A percentile compares a stretch with the other conserved stretches of the same genome.
Conservation (phyloP, 2,329 filamentous ascomycete genomes). For the Aspergillus sp. region DNA sequence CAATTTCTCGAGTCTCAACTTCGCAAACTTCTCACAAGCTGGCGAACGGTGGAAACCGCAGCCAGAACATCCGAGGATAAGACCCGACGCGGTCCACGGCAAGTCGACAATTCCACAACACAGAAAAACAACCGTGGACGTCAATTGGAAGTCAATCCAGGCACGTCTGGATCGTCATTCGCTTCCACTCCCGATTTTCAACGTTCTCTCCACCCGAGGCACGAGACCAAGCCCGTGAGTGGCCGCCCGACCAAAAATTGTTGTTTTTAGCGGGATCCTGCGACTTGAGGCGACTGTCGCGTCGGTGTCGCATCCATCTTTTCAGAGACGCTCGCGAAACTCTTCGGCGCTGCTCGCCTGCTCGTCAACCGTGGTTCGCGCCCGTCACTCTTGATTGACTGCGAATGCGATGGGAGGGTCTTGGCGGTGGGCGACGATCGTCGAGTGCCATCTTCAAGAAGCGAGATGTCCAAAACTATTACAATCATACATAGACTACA, state of each 20-base stretch:
- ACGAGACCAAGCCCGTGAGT: constrained; percentile 3
- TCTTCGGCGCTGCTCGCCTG: background rate
- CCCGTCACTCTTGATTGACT: no score
- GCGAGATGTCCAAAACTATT: background rate
- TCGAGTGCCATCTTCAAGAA: background rate
- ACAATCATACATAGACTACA: no score
- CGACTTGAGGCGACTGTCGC: constrained; percentile 3
- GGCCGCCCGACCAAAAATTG: constrained; percentile 3
- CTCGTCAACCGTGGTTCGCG: background rate
- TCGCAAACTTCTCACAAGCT: background rate
- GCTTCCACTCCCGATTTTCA: constrained; percentile 13
- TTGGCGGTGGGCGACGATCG: background rate
- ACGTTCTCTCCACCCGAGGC: constrained; percentile 17
- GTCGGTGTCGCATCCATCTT: constrained; percentile 1
- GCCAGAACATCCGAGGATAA: background rate
- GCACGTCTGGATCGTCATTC: constrained; percentile 22
- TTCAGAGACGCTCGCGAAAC: background rate
- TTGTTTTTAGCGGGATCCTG: constrained; percentile 14
- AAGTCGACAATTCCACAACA: background rate
- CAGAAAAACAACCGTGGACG: background rate
- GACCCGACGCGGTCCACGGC: background rate
- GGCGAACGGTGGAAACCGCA: background rate
- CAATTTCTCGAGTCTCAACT: background rate
- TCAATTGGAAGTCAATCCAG: constrained; percentile 13
- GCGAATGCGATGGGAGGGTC: no score